Percentiles rank a stretch among this genome's conserved stretches.
Evolutionary conservation across 768 basidiomycete genomes (phyloP).

Genomic region (Ephemerocybe angulata): DNA sequence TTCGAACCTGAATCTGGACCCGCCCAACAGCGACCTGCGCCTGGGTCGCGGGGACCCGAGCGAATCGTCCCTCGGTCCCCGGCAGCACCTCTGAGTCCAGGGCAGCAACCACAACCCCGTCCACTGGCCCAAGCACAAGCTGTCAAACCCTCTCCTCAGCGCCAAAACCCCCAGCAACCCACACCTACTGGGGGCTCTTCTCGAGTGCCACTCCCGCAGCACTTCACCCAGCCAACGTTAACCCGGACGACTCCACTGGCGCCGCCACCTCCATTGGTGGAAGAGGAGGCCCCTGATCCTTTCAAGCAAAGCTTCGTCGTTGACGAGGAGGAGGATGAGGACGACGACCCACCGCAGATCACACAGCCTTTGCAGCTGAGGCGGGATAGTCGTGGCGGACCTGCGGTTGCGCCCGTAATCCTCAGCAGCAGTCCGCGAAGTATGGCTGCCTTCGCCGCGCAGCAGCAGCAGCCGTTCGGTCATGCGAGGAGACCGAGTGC

Average conservation of each 20-base stretch:
- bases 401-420: not conserved
- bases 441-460: not conserved
- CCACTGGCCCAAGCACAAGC: not conserved
- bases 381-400: not conserved
- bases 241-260: not conserved
- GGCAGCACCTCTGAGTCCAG: conserved; percentile 2
- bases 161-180: not conserved
- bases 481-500: not conserved
- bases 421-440: not conserved
- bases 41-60: conserved; percentile 1
- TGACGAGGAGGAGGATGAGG: conserved; percentile 7
- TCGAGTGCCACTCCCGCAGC: not conserved
- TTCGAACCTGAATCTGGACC: conserved; percentile 23
- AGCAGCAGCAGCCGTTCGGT: not conserved
- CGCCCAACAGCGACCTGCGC: conserved; percentile 5
- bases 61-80: conserved; percentile 12
- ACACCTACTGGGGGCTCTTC: not conserved
- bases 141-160: not conserved
- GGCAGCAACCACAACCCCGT: conserved; percentile 8
- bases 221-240: not conserved
- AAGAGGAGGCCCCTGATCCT: conserved; percentile 39
- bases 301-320: conserved; percentile 35
- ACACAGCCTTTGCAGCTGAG: not conserved
- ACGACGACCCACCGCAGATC: not conserved
- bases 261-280: conserved; percentile 12